Percentiles rank a stretch among this genome's conserved stretches.
Conservation (phyloP, 139 green algal species). For the Bryopsis sp. region DNA sequence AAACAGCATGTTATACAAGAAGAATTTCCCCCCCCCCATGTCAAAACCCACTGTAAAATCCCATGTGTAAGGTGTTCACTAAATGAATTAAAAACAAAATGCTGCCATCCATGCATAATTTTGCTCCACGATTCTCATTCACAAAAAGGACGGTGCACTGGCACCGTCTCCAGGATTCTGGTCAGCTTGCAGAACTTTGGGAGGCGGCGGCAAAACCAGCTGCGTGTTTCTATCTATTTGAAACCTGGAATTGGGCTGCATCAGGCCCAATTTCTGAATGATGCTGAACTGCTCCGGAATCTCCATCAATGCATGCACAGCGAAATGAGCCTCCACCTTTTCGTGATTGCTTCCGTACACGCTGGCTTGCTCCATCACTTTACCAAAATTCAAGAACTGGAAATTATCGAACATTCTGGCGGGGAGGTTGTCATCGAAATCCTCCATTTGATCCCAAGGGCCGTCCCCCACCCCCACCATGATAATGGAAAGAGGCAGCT, state of each 20-base stretch:
- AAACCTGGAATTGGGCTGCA: not conserved
- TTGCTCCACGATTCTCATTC: no score
- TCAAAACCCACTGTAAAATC: no score
- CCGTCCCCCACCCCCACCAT: conserved; percentile 72
- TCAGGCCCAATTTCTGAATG: not conserved
- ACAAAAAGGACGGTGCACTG: no score
- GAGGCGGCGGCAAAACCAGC: not conserved
- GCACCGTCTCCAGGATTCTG: no score
- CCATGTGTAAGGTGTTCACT: no score
- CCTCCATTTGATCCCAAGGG: conserved; percentile 59
- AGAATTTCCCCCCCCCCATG: no score
- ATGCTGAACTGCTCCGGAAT: conserved; percentile 61
- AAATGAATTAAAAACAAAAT: no score
- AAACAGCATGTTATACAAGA: no score
- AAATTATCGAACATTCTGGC: conserved; percentile 61
- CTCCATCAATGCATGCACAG: conserved; percentile 62
- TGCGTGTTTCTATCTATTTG: no score
- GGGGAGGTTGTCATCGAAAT: conserved; percentile 65
- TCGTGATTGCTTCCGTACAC: not conserved
- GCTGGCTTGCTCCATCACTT: conserved; percentile 19
- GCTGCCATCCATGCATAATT: no score
- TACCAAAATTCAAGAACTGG: conserved; percentile 71
- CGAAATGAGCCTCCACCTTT: conserved; percentile 44
- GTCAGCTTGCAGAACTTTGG: not conserved
- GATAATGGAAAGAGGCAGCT: conserved; percentile 59